These are phyloP conservation scores for Allodekkera sacchari DNA, from an alignment of 805 yeast genomes.

Conservation along the genomic window DNA sequence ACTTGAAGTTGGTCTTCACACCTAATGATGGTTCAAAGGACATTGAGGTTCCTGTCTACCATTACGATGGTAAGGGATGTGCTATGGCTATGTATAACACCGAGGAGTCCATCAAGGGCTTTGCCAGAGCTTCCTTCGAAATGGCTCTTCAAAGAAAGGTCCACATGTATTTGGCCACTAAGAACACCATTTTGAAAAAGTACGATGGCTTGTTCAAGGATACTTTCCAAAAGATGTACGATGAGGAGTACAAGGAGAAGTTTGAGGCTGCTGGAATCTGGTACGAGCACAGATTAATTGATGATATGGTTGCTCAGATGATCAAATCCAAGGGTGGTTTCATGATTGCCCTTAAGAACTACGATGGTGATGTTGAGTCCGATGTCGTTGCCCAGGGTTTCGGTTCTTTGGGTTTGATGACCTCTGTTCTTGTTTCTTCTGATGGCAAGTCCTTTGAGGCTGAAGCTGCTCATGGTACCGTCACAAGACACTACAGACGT, in stretches of 20 bases:
- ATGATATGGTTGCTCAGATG: constrained; percentile 99
- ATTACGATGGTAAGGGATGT: constrained; percentile 68
- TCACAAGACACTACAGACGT: constrained; percentile 93
- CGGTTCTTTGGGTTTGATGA: constrained; percentile 94
- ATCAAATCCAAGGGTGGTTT: constrained; percentile 91
- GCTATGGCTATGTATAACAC: constrained; percentile 95
- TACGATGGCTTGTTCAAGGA: constrained; percentile 97
- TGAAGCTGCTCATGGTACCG: constrained; percentile 99
- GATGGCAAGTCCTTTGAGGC: constrained; percentile 93
- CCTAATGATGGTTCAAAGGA: constrained; percentile 57
- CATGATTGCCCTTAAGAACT: constrained; percentile 93
- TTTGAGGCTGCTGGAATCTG: constrained; percentile 81
- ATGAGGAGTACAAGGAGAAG: constrained; percentile 51
- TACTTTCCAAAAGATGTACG: constrained; percentile 78
- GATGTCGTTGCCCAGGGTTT: constrained; percentile 98
- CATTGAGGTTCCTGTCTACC: constrained; percentile 52
- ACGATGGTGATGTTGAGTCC: constrained; percentile 96
- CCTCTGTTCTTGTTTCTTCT: constrained; percentile 93
- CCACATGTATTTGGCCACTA: constrained; percentile 82
- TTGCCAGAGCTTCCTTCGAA: constrained; percentile 89
- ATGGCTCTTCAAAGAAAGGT: constrained; percentile 71
- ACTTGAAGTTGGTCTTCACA: constrained; percentile 66
- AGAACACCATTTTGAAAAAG: constrained; percentile 87
- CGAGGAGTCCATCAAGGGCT: constrained; percentile 79
- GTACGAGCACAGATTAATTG: constrained; percentile 95